A percentile compares a stretch with the other conserved stretches of the same genome.
Evolutionary conservation across 2,329 filamentous ascomycete species (phyloP).

Genomic region (Neobulgaria alba): DNA sequence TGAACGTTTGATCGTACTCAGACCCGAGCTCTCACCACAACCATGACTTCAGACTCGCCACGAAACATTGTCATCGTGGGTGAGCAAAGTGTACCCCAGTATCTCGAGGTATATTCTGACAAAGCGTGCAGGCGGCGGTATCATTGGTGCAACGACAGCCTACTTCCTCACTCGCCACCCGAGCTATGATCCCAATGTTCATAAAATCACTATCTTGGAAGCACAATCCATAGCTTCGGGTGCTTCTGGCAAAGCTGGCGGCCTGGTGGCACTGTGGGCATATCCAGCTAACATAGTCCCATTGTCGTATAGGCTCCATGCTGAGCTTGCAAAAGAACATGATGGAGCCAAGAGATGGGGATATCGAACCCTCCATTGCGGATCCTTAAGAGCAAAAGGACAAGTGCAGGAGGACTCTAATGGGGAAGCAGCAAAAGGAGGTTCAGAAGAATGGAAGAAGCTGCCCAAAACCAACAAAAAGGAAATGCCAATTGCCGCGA

Average conservation of each 20-base stretch:
- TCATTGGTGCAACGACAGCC: constrained; percentile 85
- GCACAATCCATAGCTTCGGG: constrained; percentile 79
- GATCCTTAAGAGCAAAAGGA: constrained; percentile 31
- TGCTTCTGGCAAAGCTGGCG: constrained; percentile 90
- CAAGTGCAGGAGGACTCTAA: constrained; percentile 8
- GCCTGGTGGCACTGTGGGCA: constrained; percentile 83
- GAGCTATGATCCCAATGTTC: constrained; percentile 63
- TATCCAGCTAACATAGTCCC: constrained; percentile 80
- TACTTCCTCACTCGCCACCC: constrained; percentile 87
- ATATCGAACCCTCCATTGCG: constrained; percentile 72
- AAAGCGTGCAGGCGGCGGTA: constrained; percentile 55
- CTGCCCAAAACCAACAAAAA: constrained; percentile 50
- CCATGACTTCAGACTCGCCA: constrained; percentile 1
- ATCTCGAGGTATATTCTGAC: constrained; percentile 1
- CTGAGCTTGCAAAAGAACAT: constrained; percentile 77
- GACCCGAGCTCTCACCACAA: no score
- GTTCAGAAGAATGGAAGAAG: constrained; percentile 45
- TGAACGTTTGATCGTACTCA: no score
- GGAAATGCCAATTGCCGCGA: constrained; percentile 42
- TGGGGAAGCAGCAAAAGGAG: constrained; percentile 7
- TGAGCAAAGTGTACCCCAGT: constrained; percentile 8
- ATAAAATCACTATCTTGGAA: constrained; percentile 80
- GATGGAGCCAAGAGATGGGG: constrained; percentile 74
- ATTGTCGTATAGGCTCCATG: constrained; percentile 75
- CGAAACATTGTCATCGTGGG: constrained; percentile 29